phyloP scores from a whole-genome alignment of 805 yeast species.

The Kodamaea kaohsiungensis region DNA sequence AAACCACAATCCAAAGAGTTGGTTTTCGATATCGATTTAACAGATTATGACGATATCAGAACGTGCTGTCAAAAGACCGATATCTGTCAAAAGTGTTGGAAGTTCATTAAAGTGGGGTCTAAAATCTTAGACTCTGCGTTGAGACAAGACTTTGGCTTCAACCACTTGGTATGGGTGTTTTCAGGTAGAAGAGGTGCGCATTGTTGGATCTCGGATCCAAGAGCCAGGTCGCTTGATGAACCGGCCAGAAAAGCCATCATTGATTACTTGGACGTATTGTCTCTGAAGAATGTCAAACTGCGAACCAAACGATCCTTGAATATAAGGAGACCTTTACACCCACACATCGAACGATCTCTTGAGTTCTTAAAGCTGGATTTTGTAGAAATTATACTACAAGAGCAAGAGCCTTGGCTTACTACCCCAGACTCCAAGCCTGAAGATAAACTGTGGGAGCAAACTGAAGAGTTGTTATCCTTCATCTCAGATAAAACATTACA shows the following conservation, averaged over 20 bases:
- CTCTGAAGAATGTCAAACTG: constrained; percentile 35
- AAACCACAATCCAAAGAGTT: constrained; percentile 83
- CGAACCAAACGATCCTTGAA: constrained; percentile 43
- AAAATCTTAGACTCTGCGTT: constrained; percentile 70
- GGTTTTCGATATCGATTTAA: constrained; percentile 95
- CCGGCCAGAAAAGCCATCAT: constrained; percentile 72
- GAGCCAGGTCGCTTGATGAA: constrained; percentile 78
- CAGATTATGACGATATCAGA: constrained; percentile 91
- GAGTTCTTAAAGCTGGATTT: constrained; percentile 66
- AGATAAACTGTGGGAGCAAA: constrained; percentile 47
- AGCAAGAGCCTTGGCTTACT: constrained; percentile 83
- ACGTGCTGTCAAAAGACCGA: constrained; percentile 88
- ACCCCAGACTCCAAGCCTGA: constrained; percentile 35
- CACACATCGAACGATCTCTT: constrained; percentile 77
- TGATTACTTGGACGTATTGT: constrained; percentile 78
- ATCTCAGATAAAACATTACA: constrained; percentile 62
- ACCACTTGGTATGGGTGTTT: constrained; percentile 88
- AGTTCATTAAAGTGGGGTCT: constrained; percentile 82
- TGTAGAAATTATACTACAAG: constrained; percentile 62
- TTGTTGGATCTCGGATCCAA: constrained; percentile 91
- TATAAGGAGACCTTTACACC: constrained; percentile 83
- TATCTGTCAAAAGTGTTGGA: constrained; percentile 92
- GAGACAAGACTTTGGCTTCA: constrained; percentile 85
- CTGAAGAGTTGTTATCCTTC: constrained; percentile 58
- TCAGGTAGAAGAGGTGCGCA: constrained; percentile 99